Conservation (phyloP, 148 eudicot species). For the Diospyros kaki region DNA sequence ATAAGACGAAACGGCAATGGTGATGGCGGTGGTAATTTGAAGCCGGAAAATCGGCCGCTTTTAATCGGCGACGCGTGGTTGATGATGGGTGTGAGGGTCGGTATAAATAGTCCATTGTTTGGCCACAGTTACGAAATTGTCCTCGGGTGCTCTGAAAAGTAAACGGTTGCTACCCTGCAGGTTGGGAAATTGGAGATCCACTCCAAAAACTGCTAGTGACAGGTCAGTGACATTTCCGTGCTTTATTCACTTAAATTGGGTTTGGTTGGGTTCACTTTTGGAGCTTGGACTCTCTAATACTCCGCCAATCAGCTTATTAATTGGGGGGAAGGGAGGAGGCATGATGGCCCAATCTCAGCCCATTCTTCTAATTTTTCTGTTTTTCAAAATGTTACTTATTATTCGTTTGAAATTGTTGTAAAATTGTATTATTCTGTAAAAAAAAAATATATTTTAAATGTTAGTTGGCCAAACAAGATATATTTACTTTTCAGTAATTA, state of each 20-base stretch:
- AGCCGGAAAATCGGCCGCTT: constrained; percentile 13
- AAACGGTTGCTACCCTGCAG: background rate
- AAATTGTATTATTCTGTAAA: no score
- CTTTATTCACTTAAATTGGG: no score
- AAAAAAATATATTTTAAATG: no score
- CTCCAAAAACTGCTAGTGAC: background rate
- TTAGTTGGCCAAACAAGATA: no score
- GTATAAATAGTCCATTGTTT: background rate
- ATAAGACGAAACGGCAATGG: background rate
- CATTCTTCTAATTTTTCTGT: background rate
- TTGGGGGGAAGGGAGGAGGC: no score
- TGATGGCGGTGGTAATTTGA: constrained; percentile 7
- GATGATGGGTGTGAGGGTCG: background rate
- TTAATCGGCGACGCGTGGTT: background rate
- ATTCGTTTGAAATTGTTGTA: no score
- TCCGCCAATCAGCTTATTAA: no score
- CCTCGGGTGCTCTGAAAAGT: background rate
- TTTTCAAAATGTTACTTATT: no score
- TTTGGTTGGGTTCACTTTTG: no score
- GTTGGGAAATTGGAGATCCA: background rate
- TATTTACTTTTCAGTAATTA: no score
- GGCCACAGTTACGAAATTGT: background rate
- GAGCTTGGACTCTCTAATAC: no score
- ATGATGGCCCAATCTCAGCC: no score
- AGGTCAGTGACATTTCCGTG: background rate